phyloP scores from a whole-genome alignment of 495 filamentous ascomycete genomes.

The Trichoderma asperelloides region DNA sequence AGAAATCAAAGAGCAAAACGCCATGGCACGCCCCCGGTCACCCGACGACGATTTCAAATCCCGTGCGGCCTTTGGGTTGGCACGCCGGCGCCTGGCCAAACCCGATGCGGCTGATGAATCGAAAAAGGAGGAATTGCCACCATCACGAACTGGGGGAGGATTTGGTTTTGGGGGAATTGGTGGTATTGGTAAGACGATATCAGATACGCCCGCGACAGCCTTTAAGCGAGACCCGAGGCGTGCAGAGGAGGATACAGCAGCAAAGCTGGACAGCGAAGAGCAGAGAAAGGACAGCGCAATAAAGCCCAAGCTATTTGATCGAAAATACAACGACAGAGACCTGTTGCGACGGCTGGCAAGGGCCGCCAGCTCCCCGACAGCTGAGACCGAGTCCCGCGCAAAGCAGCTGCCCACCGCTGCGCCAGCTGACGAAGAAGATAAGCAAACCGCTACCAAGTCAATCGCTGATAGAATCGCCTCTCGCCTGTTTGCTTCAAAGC shows the following conservation, averaged over 20 bases:
- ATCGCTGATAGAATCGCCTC: not conserved
- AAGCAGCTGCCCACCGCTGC: not conserved
- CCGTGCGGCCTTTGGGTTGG: not conserved
- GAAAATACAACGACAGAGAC: constrained; percentile 52
- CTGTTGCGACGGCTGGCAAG: constrained; percentile 56
- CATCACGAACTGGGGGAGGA: constrained; percentile 20
- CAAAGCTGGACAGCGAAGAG: constrained; percentile 17
- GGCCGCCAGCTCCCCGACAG: constrained; percentile 43
- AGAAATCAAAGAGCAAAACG: constrained; percentile 45
- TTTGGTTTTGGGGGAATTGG: not conserved
- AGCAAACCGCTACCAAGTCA: not conserved
- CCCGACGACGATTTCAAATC: constrained; percentile 18
- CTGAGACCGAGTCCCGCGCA: not conserved
- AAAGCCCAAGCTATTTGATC: constrained; percentile 20
- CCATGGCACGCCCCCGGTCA: constrained; percentile 17
- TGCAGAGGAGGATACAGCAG: constrained; percentile 10
- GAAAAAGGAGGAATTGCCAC: constrained; percentile 22
- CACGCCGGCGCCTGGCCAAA: constrained; percentile 11
- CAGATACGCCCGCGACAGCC: constrained; percentile 45
- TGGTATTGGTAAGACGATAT: constrained; percentile 14
- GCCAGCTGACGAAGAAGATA: not conserved
- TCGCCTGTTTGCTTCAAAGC: not conserved
- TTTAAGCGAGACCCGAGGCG: constrained; percentile 25
- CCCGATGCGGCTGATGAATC: constrained; percentile 14
- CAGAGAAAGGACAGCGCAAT: constrained; percentile 10